These are phyloP conservation scores for Dichomitus squalens DNA, from an alignment of 1,284 basidiomycete species.

Conservation along the genomic window DNA sequence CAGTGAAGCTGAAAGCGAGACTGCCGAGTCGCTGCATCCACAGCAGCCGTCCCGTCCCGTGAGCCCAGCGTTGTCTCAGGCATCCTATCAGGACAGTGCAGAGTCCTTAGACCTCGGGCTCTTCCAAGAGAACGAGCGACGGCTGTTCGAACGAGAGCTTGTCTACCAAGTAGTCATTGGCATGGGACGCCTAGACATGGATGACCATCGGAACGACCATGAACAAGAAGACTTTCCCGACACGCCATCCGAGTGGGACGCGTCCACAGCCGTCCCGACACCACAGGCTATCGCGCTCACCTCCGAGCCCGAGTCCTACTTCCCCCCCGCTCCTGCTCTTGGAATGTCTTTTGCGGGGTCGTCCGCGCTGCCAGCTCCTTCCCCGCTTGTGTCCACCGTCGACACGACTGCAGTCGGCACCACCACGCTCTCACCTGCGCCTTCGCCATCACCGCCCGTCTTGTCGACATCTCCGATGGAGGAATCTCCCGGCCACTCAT, in stretches of 20 bases:
- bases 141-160: conserved; percentile 78
- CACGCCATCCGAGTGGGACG: conserved; percentile 25
- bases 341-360: conserved; percentile 4
- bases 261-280: conserved; percentile 23
- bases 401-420: conserved; percentile 7
- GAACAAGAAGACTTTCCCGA: conserved; percentile 31
- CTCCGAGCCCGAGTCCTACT: conserved; percentile 30
- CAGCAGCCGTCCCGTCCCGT: background rate
- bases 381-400: conserved; percentile 6
- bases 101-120: conserved; percentile 40
- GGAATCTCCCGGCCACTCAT: conserved; percentile 20
- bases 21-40: background rate
- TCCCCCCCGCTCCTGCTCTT: conserved; percentile 27
- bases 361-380: conserved; percentile 2
- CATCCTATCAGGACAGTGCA: conserved; percentile 35
- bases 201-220: conserved; percentile 13
- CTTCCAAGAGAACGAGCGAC: conserved; percentile 58
- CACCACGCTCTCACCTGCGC: conserved; percentile 10
- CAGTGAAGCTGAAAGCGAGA: background rate
- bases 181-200: conserved; percentile 75
- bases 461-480: conserved; percentile 24
- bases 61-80: conserved; percentile 17
- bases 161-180: conserved; percentile 85
- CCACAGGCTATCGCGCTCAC: conserved; percentile 10
- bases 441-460: conserved; percentile 19